A percentile compares a stretch with the other conserved stretches of the same genome.
Evolutionary conservation across 495 filamentous ascomycete genomes (phyloP).

Genomic region (Pyrenula aspistea): DNA sequence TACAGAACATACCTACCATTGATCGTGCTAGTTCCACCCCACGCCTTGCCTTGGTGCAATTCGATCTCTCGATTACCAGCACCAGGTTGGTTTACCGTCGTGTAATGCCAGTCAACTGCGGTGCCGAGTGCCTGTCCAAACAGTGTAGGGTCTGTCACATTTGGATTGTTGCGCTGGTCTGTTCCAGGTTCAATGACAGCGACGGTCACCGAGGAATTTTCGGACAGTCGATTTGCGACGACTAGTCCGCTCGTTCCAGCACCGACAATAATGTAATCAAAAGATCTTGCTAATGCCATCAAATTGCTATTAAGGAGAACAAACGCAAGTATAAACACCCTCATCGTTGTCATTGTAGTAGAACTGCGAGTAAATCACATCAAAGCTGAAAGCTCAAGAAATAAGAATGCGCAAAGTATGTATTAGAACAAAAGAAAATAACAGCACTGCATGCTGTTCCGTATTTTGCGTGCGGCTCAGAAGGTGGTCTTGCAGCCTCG

Average conservation of each 20-base stretch:
- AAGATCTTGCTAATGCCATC: conserved; percentile 2
- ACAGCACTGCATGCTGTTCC: too few species aligned
- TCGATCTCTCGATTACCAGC: conserved; percentile 18
- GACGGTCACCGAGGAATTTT: conserved; percentile 29
- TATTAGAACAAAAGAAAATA: too few species aligned
- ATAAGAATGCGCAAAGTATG: too few species aligned
- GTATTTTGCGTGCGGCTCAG: too few species aligned
- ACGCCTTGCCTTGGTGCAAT: conserved; percentile 34
- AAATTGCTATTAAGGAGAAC: too few species aligned
- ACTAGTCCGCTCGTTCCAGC: conserved; percentile 42
- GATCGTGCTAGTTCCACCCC: conserved; percentile 40
- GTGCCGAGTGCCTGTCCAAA: conserved; percentile 30
- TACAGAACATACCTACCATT: conserved; percentile 33
- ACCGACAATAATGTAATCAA: conserved; percentile 39
- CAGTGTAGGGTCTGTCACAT: conserved; percentile 41
- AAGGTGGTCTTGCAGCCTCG: too few species aligned
- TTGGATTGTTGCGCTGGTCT: conserved; percentile 32
- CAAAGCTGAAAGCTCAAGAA: too few species aligned
- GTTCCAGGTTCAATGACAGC: conserved; percentile 44
- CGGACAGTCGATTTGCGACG: conserved; percentile 40
- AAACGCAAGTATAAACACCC: conserved; percentile 7
- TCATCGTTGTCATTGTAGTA: conserved; percentile 9
- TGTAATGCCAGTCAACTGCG: conserved; percentile 39
- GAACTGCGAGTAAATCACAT: too few species aligned
- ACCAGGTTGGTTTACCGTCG: conserved; percentile 29